Base-by-base conservation (phyloP, 2,329 filamentous ascomycete genomes). In the Zelopaecilomyces penicillatus region DNA sequence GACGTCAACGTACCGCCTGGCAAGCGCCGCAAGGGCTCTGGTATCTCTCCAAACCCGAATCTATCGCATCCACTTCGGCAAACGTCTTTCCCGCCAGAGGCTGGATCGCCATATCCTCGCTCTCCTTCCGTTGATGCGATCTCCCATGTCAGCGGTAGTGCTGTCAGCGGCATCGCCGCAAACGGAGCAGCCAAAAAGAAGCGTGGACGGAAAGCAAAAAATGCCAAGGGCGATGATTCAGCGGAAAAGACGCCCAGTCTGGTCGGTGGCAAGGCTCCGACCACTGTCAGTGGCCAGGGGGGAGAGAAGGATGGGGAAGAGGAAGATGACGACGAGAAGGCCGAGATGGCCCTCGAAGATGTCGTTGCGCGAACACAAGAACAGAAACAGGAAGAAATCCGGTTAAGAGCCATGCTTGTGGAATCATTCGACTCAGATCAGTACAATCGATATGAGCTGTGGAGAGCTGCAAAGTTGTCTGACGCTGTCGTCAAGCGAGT, bases 21-120 rank as follows among this genome's bases (percentile, higher is more conserved):
- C 39, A 87, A 87, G 60, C 81, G 83, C 39, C 82, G 85, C 57
- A 90, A 90, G 59, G 74, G 81, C 5, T 87, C 83, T 9, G 75
- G 65, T 50, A 69, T 80, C 51, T 81, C 81, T 4, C 67, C 73
- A 28, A 64, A 73, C 6, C 78, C 77, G 6, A 54, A 58, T 11
- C 76, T 77, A 1, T 70, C 76, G 0, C 84, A 87, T 52, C 84
- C 83, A 2, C 76, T 93, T 2, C 84, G 87, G 34, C 85, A 89
- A 57, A 90, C 87, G 4, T 88, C 85, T 0, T 93, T 89, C 58
- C 84, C 85, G 0, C 85, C 85, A 28, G 82, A 78, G 43, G 65
- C 45, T n/a, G 70, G 26, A 36, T 79, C 76, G 3, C 73, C 77
- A 0, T 74, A 74, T 35, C 71, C 71, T 12, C 76, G 83, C 11